Evolutionary conservation across 108 stramenopile genomes (phyloP).

Genomic region (Licmophora abbreviata): DNA sequence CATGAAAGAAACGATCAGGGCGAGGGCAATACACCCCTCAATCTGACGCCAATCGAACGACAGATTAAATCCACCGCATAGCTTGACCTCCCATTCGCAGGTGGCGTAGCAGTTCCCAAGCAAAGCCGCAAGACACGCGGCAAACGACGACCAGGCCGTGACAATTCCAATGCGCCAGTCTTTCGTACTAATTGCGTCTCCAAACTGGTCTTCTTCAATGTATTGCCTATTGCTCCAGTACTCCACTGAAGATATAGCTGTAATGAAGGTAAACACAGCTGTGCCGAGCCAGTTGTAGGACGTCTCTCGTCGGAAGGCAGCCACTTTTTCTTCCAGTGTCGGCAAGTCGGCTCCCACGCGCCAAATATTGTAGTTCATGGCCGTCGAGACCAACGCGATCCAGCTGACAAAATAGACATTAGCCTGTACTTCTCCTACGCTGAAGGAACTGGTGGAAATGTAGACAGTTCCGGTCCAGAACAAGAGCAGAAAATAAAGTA

Average conservation of each 20-base stretch:
- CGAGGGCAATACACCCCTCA: neutral
- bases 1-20: neutral
- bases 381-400: constrained; percentile 33
- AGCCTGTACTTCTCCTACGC: constrained; percentile 51
- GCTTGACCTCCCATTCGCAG: no score
- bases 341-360: constrained; percentile 21
- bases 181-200: no score
- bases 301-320: constrained; percentile 15
- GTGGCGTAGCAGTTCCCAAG: no score
- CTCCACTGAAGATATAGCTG: neutral
- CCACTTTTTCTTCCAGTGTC: constrained; percentile 5
- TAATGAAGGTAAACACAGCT: neutral
- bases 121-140: no score
- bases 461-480: constrained; percentile 30
- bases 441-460: constrained; percentile 38
- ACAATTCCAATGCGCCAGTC: no score
- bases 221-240: neutral
- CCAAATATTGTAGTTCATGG: constrained; percentile 37
- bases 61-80: no score
- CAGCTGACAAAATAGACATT: constrained; percentile 71
- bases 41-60: neutral
- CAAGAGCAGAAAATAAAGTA: constrained; percentile 18
- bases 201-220: neutral
- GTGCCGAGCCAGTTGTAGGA: neutral
- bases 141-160: no score